Evolutionary conservation across 2,329 filamentous ascomycete genomes (phyloP).

Genomic region (Ophiosphaerella herpotricha): DNA sequence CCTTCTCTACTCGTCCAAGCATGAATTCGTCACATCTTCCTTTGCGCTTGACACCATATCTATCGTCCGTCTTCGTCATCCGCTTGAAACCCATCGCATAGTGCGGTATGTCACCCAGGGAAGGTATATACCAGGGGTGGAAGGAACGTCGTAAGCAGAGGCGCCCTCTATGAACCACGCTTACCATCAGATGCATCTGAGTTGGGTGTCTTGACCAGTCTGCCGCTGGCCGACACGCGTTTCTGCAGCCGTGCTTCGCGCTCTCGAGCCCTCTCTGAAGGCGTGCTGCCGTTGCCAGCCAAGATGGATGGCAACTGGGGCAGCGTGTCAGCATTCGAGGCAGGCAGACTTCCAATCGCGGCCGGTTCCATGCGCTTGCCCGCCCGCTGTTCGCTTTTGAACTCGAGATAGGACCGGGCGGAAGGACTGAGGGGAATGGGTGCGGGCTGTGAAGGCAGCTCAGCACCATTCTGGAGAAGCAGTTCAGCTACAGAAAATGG

Average conservation of each 20-base stretch:
- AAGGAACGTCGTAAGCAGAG: conserved; percentile 34
- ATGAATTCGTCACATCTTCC: not conserved
- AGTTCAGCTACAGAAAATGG: conserved; percentile 89
- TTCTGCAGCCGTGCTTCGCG: conserved; percentile 46
- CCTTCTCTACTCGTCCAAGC: not conserved
- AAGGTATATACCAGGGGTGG: conserved; percentile 39
- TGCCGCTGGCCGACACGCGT: conserved; percentile 47
- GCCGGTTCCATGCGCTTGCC: conserved; percentile 46
- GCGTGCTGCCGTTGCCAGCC: conserved; percentile 47
- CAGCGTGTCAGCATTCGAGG: conserved; percentile 60
- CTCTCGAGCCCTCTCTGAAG: conserved; percentile 44
- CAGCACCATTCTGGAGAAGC: conserved; percentile 89
- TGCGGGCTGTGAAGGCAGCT: conserved; percentile 75
- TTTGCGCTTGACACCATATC: conserved; percentile 2
- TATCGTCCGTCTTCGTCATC: conserved; percentile 16
- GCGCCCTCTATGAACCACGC: conserved; percentile 37
- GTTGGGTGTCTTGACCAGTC: conserved; percentile 44
- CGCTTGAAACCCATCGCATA: conserved; percentile 35
- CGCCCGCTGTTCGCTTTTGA: conserved; percentile 62
- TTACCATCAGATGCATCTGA: conserved; percentile 40
- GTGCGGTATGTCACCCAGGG: conserved; percentile 38
- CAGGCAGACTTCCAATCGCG: conserved; percentile 55
- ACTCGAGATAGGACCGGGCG: conserved; percentile 82
- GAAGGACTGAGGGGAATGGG: conserved; percentile 82
- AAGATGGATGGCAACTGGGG: conserved; percentile 63